Conservation (phyloP, 352 stramenopile species). For the Globisporangium paddicum region DNA sequence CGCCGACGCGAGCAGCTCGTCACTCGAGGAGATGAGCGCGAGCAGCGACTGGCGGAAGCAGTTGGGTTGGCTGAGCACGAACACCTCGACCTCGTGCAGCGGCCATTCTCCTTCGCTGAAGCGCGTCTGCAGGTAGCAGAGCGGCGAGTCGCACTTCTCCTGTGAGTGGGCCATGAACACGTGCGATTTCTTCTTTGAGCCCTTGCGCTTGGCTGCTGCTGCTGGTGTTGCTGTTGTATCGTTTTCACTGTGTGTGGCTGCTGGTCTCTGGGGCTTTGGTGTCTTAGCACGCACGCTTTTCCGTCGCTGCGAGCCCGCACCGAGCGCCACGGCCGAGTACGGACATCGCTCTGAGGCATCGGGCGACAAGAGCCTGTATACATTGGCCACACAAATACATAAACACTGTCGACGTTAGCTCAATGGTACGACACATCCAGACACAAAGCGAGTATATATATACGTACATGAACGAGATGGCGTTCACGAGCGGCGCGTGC, state of each 20-base stretch:
- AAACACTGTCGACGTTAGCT: no score
- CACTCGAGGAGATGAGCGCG: slow-evolving; percentile 51
- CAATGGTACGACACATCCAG: no score
- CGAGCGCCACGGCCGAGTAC: slow-evolving; percentile 58
- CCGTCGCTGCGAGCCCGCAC: slow-evolving; percentile 29
- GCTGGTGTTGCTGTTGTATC: slow-evolving; percentile 9
- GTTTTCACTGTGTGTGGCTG: slow-evolving; percentile 13
- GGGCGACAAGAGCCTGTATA: slow-evolving; percentile 41
- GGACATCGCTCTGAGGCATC: slow-evolving; percentile 55
- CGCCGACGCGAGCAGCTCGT: slow-evolving; percentile 60
- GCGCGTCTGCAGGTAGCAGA: slow-evolving; percentile 77
- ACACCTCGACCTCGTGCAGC: slow-evolving; percentile 56
- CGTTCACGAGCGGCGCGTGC: slow-evolving; percentile 80
- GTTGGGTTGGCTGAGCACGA: slow-evolving; percentile 35
- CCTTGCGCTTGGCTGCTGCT: slow-evolving; percentile 19
- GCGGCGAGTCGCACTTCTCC: slow-evolving; percentile 44
- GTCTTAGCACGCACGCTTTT: slow-evolving; percentile 2
- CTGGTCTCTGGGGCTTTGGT: background rate
- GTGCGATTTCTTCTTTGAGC: slow-evolving; percentile 8
- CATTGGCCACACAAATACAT: no score
- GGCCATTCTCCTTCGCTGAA: slow-evolving; percentile 80
- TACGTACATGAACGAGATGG: slow-evolving; percentile 65
- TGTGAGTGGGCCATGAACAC: slow-evolving; percentile 57
- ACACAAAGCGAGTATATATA: no score
- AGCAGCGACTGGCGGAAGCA: slow-evolving; percentile 62